Conservation (phyloP, 2,329 filamentous ascomycete species). For the Coniochaeta sp. region DNA sequence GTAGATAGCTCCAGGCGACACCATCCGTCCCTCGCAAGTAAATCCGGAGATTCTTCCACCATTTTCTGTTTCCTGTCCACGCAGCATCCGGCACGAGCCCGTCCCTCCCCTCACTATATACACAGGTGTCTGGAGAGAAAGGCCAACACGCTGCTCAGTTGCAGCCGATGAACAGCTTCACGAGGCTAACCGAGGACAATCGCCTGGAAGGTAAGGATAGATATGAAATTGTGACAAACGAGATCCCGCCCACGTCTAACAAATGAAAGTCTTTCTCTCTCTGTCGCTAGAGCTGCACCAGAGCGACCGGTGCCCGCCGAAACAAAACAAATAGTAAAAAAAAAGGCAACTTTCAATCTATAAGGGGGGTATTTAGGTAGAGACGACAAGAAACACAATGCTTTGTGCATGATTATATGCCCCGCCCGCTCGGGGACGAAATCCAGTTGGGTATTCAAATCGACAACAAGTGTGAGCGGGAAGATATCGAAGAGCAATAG, state of each 20-base stretch:
- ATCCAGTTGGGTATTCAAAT: neutral
- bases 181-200: neutral
- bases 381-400: neutral
- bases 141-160: neutral
- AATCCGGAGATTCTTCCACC: neutral
- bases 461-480: neutral
- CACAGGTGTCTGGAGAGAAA: neutral
- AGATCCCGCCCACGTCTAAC: neutral
- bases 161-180: neutral
- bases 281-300: neutral
- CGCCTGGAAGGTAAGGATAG: neutral
- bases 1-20: neutral
- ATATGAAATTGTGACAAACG: neutral
- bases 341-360: constrained; percentile 4
- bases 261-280: neutral
- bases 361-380: constrained; percentile 4
- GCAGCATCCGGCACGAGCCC: neutral
- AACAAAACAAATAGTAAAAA: neutral
- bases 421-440: neutral
- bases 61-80: neutral
- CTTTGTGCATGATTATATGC: neutral
- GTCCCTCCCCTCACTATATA: neutral
- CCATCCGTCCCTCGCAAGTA: neutral
- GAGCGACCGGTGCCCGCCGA: neutral
- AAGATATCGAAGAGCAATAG: neutral